These are phyloP conservation scores for Plasmodium billcollinsi DNA, from an alignment of 169 alveolate species.

Conservation along the genomic window DNA sequence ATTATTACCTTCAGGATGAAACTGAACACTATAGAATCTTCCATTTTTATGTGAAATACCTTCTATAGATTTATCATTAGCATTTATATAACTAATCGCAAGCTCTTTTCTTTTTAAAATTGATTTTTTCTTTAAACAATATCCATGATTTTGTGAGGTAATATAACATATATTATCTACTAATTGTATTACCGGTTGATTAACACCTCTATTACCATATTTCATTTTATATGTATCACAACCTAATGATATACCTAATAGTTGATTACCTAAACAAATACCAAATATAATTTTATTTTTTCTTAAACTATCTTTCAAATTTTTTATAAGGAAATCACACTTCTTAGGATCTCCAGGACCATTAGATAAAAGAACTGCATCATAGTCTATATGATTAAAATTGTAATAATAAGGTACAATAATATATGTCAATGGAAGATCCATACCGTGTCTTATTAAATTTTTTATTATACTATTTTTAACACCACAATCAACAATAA, in stretches of 20 bases:
- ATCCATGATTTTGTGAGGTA: slow-evolving; percentile 92
- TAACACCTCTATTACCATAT: slow-evolving; percentile 90
- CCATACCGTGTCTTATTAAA: slow-evolving; percentile 62
- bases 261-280: slow-evolving; percentile 91
- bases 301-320: slow-evolving; percentile 79
- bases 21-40: slow-evolving; percentile 91
- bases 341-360: slow-evolving; percentile 92
- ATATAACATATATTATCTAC: slow-evolving; percentile 90
- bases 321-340: slow-evolving; percentile 81
- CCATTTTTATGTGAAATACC: slow-evolving; percentile 85
- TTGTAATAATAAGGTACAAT: slow-evolving; percentile 86
- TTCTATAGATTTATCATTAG: slow-evolving; percentile 90
- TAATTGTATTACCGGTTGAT: slow-evolving; percentile 91
- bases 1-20: slow-evolving; percentile 91
- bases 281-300: slow-evolving; percentile 88
- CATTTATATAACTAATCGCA: slow-evolving; percentile 87
- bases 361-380: slow-evolving; percentile 89
- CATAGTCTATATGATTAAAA: slow-evolving; percentile 85
- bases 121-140: slow-evolving; percentile 81
- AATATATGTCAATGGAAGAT: slow-evolving; percentile 74
- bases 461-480: slow-evolving; percentile 89
- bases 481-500: slow-evolving; percentile 91
- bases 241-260: slow-evolving; percentile 91
- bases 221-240: slow-evolving; percentile 90
- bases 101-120: slow-evolving; percentile 47